Evolutionary conservation across 2,329 filamentous ascomycete genomes (phyloP).

Genomic region (Colletotrichum cereale): DNA sequence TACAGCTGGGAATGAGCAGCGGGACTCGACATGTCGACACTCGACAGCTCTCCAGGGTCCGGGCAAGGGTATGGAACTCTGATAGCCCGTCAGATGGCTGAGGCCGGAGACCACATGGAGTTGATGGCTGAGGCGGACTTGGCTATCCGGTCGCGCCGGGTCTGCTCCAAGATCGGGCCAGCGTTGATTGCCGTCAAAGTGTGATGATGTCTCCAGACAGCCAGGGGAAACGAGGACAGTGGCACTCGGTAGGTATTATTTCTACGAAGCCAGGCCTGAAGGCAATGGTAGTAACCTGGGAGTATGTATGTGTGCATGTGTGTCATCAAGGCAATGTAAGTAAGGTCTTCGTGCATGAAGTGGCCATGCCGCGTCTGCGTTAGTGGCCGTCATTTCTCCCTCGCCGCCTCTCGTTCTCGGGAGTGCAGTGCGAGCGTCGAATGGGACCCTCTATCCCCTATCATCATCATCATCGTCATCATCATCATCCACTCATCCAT

Average conservation of each 20-base stretch:
- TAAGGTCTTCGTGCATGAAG: slow-evolving; percentile 33
- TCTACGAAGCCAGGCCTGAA: not conserved
- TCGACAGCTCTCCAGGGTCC: not conserved
- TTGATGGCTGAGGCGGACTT: not conserved
- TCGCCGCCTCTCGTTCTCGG: not conserved
- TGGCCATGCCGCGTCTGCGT: slow-evolving; percentile 16
- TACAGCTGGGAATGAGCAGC: slow-evolving; percentile 17
- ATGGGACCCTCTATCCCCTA: slow-evolving; percentile 6
- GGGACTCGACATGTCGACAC: not conserved
- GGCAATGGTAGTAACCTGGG: not conserved
- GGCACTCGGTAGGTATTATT: not conserved
- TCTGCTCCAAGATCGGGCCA: not conserved
- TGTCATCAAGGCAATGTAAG: slow-evolving; percentile 23
- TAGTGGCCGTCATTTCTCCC: slow-evolving; percentile 16
- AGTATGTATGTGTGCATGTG: not conserved
- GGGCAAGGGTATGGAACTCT: not conserved
- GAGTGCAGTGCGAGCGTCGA: slow-evolving; percentile 14
- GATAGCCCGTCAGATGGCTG: not conserved
- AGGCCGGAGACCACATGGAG: not conserved
- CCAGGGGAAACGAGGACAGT: not conserved
- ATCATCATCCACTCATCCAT: not conserved
- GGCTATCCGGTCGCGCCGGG: not conserved
- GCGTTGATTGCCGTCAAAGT: not conserved
- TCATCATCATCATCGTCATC: not conserved
- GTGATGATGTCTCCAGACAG: not conserved